Percentiles rank a stretch among this genome's conserved stretches.
Evolutionary conservation across 768 basidiomycete genomes (phyloP).

Genomic region (Tricholoma hemisulphureum): DNA sequence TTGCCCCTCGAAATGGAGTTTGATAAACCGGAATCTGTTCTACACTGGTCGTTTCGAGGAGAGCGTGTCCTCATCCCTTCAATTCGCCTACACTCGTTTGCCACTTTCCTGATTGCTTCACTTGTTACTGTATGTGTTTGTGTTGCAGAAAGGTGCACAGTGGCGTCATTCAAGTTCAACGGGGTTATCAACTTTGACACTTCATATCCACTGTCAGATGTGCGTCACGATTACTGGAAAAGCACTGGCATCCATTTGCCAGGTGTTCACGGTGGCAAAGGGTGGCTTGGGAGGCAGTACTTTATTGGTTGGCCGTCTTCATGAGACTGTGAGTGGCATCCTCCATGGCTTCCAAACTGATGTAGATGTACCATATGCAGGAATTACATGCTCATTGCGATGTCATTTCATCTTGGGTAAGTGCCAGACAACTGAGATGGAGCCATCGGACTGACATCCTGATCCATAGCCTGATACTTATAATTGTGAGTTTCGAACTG

Average conservation of each 20-base stretch:
- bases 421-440: slow-evolving; percentile 22
- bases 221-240: slow-evolving; percentile 48
- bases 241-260: slow-evolving; percentile 44
- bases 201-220: slow-evolving; percentile 33
- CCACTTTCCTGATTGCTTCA: slow-evolving; percentile 46
- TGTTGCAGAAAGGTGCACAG: slow-evolving; percentile 54
- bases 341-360: neutral
- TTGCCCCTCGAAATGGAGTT: slow-evolving; percentile 3
- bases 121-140: slow-evolving; percentile 49
- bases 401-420: slow-evolving; percentile 71
- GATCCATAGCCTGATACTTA: slow-evolving; percentile 42
- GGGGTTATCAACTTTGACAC: neutral
- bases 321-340: slow-evolving; percentile 54
- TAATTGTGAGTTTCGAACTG: slow-evolving; percentile 40
- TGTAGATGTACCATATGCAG: slow-evolving; percentile 29
- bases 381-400: slow-evolving; percentile 70
- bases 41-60: slow-evolving; percentile 43
- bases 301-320: slow-evolving; percentile 59
- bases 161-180: neutral
- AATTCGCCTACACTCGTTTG: slow-evolving; percentile 44
- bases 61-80: slow-evolving; percentile 40
- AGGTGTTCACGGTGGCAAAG: slow-evolving; percentile 42
- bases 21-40: slow-evolving; percentile 24
- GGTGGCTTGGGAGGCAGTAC: slow-evolving; percentile 50
- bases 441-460: neutral